phyloP scores from a whole-genome alignment of 2,329 filamentous ascomycete species.

The Cytospora piceicola region DNA sequence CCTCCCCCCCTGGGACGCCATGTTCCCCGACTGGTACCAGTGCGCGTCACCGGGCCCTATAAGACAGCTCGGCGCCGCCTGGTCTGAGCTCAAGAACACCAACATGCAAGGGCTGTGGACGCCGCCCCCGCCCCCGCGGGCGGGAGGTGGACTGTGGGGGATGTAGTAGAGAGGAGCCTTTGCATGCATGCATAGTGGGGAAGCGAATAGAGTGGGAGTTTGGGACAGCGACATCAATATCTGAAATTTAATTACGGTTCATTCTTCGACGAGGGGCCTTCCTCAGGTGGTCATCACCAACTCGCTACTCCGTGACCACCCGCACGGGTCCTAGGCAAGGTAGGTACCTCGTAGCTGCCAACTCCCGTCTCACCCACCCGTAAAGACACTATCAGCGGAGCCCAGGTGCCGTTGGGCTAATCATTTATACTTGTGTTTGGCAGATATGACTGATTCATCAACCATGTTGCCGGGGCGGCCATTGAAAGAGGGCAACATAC shows the following conservation, averaged over 20 bases:
- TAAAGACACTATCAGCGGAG: too few species aligned
- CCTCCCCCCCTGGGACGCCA: background rate
- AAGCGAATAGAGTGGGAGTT: background rate
- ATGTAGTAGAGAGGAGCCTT: background rate
- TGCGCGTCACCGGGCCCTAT: background rate
- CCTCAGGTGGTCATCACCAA: background rate
- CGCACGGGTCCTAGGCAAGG: background rate
- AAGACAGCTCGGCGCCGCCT: background rate
- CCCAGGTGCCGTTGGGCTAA: too few species aligned
- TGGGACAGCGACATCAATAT: background rate
- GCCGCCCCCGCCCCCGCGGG: background rate
- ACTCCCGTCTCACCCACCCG: too few species aligned
- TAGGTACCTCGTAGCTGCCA: background rate
- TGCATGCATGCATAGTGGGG: too few species aligned
- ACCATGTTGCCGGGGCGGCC: too few species aligned
- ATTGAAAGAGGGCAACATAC: too few species aligned
- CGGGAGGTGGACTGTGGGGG: background rate
- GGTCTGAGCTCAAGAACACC: background rate
- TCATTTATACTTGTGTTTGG: too few species aligned
- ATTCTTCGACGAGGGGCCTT: background rate
- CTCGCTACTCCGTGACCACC: background rate
- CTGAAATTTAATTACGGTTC: background rate
- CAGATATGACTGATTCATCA: too few species aligned
- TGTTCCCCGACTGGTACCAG: slow-evolving; percentile 1
- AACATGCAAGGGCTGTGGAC: background rate